Evolutionary conservation across 192 early-diverging fungal species (phyloP).

Genomic region (Podila clonocystis): DNA sequence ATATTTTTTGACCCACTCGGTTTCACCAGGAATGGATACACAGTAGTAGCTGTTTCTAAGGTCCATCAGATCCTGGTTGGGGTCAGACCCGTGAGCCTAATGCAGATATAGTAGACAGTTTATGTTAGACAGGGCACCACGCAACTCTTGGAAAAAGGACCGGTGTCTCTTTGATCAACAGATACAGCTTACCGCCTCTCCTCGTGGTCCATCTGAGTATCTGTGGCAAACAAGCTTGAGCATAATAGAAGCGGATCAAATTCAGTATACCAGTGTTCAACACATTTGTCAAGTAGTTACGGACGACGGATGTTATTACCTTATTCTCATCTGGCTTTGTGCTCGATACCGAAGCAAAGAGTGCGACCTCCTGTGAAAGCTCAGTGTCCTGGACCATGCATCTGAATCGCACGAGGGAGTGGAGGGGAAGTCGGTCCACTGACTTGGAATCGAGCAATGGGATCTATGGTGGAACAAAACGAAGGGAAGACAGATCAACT

Average conservation of each 20-base stretch:
- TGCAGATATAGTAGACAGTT: neutral
- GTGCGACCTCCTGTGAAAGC: constrained; percentile 73
- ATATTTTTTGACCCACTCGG: constrained; percentile 64
- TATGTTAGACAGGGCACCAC: no score
- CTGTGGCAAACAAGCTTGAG: constrained; percentile 45
- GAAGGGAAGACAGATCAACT: neutral
- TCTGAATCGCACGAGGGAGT: constrained; percentile 73
- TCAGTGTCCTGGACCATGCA: constrained; percentile 87
- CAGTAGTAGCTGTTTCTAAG: constrained; percentile 76
- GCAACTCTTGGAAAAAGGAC: neutral
- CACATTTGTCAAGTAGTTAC: neutral
- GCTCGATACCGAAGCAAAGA: constrained; percentile 46
- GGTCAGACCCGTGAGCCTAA: neutral
- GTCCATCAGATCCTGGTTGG: constrained; percentile 56
- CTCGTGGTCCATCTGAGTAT: constrained; percentile 55
- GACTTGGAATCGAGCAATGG: constrained; percentile 53
- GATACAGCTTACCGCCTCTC: constrained; percentile 26
- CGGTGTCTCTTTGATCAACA: neutral
- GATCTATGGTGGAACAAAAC: constrained; percentile 40
- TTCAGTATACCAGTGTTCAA: neutral
- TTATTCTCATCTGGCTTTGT: constrained; percentile 39
- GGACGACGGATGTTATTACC: constrained; percentile 16
- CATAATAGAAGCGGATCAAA: neutral
- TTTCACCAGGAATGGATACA: constrained; percentile 76
- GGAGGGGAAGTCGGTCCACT: constrained; percentile 28